phyloP scores from a whole-genome alignment of 805 yeast species.

The Brettanomyces bruxellensis region DNA sequence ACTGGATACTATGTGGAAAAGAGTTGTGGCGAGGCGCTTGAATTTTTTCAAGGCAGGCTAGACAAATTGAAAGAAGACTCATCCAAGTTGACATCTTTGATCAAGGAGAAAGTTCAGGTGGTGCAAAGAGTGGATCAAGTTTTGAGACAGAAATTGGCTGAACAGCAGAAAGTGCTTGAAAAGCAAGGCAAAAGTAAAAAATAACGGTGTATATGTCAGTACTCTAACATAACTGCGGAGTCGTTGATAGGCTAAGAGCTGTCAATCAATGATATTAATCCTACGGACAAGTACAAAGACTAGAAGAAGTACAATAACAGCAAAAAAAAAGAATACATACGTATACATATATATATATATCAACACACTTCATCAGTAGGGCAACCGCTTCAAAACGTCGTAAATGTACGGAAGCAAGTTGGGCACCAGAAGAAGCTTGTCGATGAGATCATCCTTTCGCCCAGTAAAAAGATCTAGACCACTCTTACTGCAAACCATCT shows the following conservation, averaged over 20 bases:
- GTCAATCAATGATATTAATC: background rate
- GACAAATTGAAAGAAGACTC: slow-evolving; percentile 65
- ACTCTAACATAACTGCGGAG: background rate
- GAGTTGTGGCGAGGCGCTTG: slow-evolving; percentile 50
- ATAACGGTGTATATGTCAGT: no score
- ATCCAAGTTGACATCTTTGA: slow-evolving; percentile 61
- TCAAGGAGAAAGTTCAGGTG: slow-evolving; percentile 62
- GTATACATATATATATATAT: background rate
- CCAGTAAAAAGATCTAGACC: slow-evolving; percentile 28
- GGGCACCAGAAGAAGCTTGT: slow-evolving; percentile 27
- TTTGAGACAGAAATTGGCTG: slow-evolving; percentile 42
- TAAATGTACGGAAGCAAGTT: slow-evolving; percentile 19
- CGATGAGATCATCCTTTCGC: slow-evolving; percentile 23
- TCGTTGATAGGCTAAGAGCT: background rate
- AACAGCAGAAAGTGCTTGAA: slow-evolving; percentile 27
- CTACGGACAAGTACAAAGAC: background rate
- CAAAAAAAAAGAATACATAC: no score
- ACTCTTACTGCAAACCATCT: slow-evolving; percentile 21
- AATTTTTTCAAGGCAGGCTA: slow-evolving; percentile 67
- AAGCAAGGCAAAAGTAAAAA: background rate
- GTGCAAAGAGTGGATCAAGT: slow-evolving; percentile 53
- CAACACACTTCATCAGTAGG: slow-evolving; percentile 9
- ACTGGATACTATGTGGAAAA: slow-evolving; percentile 94
- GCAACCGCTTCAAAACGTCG: slow-evolving; percentile 14
- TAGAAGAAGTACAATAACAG: no score